Evolutionary conservation across 352 stramenopile species (phyloP).

Genomic region (Peronospora belbahrii): DNA sequence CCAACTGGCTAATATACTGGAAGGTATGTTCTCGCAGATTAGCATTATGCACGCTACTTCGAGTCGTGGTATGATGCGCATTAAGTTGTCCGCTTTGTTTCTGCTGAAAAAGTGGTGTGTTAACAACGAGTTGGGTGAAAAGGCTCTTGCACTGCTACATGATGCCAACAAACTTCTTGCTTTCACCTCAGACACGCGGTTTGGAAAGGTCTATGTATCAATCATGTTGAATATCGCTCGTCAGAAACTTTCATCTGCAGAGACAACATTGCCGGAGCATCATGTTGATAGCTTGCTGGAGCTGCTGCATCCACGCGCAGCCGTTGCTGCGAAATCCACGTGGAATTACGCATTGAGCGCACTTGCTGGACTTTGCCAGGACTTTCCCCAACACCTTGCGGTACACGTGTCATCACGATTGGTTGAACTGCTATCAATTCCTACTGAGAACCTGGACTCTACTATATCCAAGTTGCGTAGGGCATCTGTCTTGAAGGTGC

Average conservation of each 20-base stretch:
- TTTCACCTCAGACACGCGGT: conserved; percentile 16
- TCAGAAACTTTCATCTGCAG: conserved; percentile 6
- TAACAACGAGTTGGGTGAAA: conserved; percentile 11
- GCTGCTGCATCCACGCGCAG: conserved; percentile 28
- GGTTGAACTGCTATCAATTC: conserved; percentile 22
- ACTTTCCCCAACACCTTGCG: conserved; percentile 10
- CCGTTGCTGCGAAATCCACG: conserved; percentile 8
- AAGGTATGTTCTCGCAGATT: conserved; percentile 19
- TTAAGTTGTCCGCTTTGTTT: conserved; percentile 29
- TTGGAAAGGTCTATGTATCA: conserved; percentile 18
- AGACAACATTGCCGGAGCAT: background rate
- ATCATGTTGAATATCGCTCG: conserved; percentile 21
- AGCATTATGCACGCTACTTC: background rate
- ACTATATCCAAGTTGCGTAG: conserved; percentile 3
- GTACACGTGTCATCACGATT: conserved; percentile 13
- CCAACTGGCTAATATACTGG: conserved; percentile 9
- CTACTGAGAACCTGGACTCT: conserved; percentile 1
- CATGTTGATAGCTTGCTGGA: conserved; percentile 19
- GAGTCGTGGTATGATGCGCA: conserved; percentile 5
- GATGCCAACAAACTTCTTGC: conserved; percentile 10
- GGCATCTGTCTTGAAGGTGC: conserved; percentile 15
- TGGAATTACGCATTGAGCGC: conserved; percentile 18
- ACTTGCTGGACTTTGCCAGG: conserved; percentile 17
- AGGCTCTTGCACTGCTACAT: conserved; percentile 9
- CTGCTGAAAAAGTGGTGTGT: conserved; percentile 23